These are phyloP conservation scores for Chlamydomonas reinhardtii DNA, from an alignment of 163 green algal genomes.

Conservation along the genomic window DNA sequence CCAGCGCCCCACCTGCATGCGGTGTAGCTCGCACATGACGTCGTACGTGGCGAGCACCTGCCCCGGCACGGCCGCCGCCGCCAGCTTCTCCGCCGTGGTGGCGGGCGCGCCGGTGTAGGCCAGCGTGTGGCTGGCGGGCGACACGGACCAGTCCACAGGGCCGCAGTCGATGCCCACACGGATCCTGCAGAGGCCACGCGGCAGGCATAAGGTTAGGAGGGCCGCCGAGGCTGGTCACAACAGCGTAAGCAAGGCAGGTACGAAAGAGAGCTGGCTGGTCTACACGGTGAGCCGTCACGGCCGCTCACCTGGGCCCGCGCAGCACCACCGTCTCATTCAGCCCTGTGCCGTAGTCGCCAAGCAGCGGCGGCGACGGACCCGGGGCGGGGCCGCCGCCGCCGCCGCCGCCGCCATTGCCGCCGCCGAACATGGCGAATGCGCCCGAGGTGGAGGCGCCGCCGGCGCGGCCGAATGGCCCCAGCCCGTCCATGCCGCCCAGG, in stretches of 20 bases:
- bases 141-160: constrained; percentile 30
- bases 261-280: too few species aligned
- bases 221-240: too few species aligned
- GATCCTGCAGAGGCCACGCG: neutral
- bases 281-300: too few species aligned
- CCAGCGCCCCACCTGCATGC: constrained; percentile 11
- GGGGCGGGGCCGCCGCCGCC: neutral
- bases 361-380: too few species aligned
- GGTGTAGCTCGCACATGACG: constrained; percentile 12
- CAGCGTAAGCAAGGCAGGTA: neutral
- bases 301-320: constrained; percentile 3
- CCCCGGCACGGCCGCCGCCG: neutral
- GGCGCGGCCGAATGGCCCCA: neutral
- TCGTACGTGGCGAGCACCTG: constrained; percentile 27
- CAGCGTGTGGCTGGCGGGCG: neutral
- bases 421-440: neutral
- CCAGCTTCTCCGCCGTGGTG: constrained; percentile 7
- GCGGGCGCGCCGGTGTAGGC: neutral
- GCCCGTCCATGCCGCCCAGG: constrained; percentile 28
- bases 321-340: neutral
- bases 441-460: constrained; percentile 1
- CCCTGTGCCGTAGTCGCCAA: neutral
- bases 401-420: neutral
- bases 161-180: constrained; percentile 31
- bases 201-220: neutral